Percentiles rank a stretch among this genome's conserved stretches.
These are phyloP conservation scores for Rhodotorula sp. DNA, from an alignment of 1,284 basidiomycete genomes.

Conservation along the genomic window DNA sequence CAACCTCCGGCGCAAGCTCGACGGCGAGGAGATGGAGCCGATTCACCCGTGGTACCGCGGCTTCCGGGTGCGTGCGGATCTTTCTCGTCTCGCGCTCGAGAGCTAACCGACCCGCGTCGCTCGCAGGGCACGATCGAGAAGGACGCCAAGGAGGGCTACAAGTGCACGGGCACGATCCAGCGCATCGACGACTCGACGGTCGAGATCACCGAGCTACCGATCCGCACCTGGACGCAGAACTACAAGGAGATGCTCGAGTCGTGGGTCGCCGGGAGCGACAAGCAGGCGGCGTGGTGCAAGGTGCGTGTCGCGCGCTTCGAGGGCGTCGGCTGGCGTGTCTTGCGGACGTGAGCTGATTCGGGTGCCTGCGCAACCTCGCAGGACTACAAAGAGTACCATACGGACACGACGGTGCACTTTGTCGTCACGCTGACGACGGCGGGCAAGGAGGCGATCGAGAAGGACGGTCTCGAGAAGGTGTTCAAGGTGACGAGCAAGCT, in stretches of 20 bases:
- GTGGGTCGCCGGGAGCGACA: constrained; percentile 58
- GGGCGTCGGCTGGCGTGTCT: no score
- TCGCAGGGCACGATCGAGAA: constrained; percentile 76
- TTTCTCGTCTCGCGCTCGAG: no score
- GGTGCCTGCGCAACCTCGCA: constrained; percentile 46
- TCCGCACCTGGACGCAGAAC: constrained; percentile 89
- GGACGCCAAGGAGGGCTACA: constrained; percentile 80
- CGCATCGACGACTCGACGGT: constrained; percentile 85
- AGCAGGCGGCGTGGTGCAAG: constrained; percentile 61
- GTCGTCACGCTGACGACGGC: constrained; percentile 76
- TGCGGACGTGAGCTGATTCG: no score
- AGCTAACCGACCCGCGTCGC: neutral
- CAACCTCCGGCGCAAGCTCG: constrained; percentile 85
- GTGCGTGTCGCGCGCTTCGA: constrained; percentile 38
- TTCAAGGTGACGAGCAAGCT: constrained; percentile 86
- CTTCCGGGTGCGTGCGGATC: constrained; percentile 56
- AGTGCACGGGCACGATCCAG: constrained; percentile 69
- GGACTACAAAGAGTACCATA: constrained; percentile 96
- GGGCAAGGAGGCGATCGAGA: constrained; percentile 80
- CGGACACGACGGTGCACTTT: constrained; percentile 90
- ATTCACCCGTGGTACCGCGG: constrained; percentile 99
- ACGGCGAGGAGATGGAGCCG: constrained; percentile 73
- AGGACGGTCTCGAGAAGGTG: constrained; percentile 82
- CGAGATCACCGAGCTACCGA: constrained; percentile 93
- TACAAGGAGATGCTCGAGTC: constrained; percentile 89